Evolutionary conservation across 306 rosid genomes (phyloP).

Genomic region (Sicyos edulis): DNA sequence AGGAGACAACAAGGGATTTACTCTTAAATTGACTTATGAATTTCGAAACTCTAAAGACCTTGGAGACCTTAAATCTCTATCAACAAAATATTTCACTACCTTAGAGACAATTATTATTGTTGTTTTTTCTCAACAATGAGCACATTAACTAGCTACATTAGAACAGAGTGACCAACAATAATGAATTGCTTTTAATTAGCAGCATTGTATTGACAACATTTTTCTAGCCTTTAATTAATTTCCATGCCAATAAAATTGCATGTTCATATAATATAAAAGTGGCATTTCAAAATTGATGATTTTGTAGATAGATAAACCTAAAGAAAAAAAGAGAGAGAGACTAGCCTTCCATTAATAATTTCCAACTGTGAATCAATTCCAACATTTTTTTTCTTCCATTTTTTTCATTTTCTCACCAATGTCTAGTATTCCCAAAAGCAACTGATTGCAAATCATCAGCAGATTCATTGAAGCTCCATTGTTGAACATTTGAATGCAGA

Average conservation of each 20-base stretch:
- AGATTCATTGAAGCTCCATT: slow-evolving; percentile 49
- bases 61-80: too few relatives aligned
- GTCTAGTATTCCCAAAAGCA: slow-evolving; percentile 53
- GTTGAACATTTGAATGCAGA: slow-evolving; percentile 42
- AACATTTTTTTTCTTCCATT: neutral
- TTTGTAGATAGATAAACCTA: neutral
- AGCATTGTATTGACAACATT: slow-evolving; percentile 8
- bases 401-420: slow-evolving; percentile 2
- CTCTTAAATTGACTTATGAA: too few relatives aligned
- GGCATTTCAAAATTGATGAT: slow-evolving; percentile 8
- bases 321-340: neutral
- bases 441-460: slow-evolving; percentile 56
- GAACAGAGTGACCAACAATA: neutral
- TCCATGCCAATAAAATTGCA: neutral
- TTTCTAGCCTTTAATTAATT: neutral
- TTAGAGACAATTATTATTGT: too few relatives aligned
- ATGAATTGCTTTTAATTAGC: neutral
- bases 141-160: neutral
- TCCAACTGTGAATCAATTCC: slow-evolving; percentile 5
- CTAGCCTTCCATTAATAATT: slow-evolving; percentile 7
- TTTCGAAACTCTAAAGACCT: too few relatives aligned
- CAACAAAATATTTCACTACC: too few relatives aligned
- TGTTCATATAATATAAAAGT: neutral
- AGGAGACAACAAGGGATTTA: too few relatives aligned
- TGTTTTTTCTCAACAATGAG: too few relatives aligned